Percentiles rank a stretch among this genome's conserved stretches.
Evolutionary conservation across 192 early-diverging fungal genomes (phyloP).

Genomic region (Spinellus fusiger): DNA sequence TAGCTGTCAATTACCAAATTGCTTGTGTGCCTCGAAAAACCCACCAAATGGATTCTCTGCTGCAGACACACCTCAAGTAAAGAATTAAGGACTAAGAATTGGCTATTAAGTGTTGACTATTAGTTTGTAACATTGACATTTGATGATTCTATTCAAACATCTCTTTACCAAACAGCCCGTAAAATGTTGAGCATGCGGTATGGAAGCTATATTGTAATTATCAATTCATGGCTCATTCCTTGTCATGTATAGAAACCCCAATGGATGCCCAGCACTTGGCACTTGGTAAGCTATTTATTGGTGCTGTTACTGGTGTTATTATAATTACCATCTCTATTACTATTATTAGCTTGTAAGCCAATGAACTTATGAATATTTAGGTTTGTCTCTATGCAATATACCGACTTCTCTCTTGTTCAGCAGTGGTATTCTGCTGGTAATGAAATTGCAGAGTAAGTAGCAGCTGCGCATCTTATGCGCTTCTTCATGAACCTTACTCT

Average conservation of each 20-base stretch:
- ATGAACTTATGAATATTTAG: conserved; percentile 24
- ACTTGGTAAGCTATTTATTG: conserved; percentile 33
- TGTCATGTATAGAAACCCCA: conserved; percentile 33
- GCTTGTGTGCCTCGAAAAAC: conserved; percentile 39
- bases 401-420: conserved; percentile 49
- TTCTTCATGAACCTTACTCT: neutral
- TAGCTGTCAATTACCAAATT: conserved; percentile 35
- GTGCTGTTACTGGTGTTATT: neutral
- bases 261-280: conserved; percentile 49
- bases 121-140: conserved; percentile 47
- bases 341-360: neutral
- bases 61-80: conserved; percentile 37
- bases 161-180: conserved; percentile 10
- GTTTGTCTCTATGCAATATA: conserved; percentile 52
- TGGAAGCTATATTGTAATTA: conserved; percentile 2
- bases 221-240: neutral
- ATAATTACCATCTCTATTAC: neutral
- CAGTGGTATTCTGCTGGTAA: conserved; percentile 52
- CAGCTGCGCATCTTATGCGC: conserved; percentile 4
- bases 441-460: conserved; percentile 51
- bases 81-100: neutral
- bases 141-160: conserved; percentile 50
- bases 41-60: conserved; percentile 37
- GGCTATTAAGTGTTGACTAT: neutral
- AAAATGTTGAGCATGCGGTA: conserved; percentile 18